Evolutionary conservation across 768 basidiomycete genomes (phyloP), one percentile per base, ranked within the genome.

Genomic region (Phanerochaete carnosa): DNA sequence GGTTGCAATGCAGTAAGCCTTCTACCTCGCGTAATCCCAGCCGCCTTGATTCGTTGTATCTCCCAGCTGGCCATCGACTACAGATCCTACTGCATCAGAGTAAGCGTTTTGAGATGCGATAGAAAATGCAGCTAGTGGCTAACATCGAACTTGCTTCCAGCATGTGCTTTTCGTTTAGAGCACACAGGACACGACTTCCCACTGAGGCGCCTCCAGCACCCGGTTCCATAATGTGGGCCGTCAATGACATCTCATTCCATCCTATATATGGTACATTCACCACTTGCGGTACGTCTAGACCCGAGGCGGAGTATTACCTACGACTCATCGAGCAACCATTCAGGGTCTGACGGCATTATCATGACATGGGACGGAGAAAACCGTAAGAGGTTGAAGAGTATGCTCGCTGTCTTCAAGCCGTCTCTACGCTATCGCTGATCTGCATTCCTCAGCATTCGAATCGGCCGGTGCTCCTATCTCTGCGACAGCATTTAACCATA

Each of bases 331-430:
- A 25, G 7, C 45, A 15, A 25, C 23, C 19, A 7, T 13, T 4
- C 56, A 90, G 89, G 89, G 11, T 82, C 89, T 43, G 92, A 95
- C 64, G 93, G 93, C 22, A 87, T 87, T 3, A 87, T 95, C 70
- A 89, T 92, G 80, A 91, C 90, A 72, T 95, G 94, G 94, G 94
- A 96, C 75, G 94, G 93, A 74, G 90, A 95, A 65, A 87, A 90
- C 8, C 88, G 94, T 60, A 93, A 89, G 5, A 87, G 95, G 39
- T 82, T 98, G 76, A 96, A 95, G 77, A 86, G 94, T 95, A 65
- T 50, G 81, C 74, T n/a, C 23, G 46, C 60, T n/a, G 37, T n/a
- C 8, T 26, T 19, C 37, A 11, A 11, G 13, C 12, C 29, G 26
- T 7, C 35, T 37, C 6, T n/a, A 7, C 9, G 23, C 11, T 8